Evolutionary conservation across 495 filamentous ascomycete genomes (phyloP), one percentile per base, ranked within the genome.

Genomic region (Penicillium silybi): DNA sequence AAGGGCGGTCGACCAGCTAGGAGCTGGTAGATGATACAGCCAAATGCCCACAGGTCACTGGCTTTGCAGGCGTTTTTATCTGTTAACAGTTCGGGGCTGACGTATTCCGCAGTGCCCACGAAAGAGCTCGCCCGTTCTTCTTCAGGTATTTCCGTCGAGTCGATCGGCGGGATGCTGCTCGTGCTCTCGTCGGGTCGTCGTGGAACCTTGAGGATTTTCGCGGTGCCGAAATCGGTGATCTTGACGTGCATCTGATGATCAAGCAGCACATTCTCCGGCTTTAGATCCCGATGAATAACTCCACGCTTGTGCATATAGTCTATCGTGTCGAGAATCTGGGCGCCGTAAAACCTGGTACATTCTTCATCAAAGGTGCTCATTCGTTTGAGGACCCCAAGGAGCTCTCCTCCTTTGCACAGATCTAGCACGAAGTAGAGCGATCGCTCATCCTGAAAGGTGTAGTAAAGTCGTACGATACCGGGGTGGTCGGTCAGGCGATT

Each of bases 11-110:
- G 82, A 15, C 95, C 95, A 23, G 88, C 88, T 32, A 99, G 73
- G 26, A 99, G 79, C 70, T 99, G 95, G 67, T 96, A 99, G 51
- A 99, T 86, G 54, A 99, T 99, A 69, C 95, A 99, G n/a, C 95
- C 95, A 75, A 97, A 97, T 3, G 95, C 95, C 95, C 95, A 99
- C 27, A 99, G 70, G 66, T 99, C 95, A 62, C 92, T 96, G 18
- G 95, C 90, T 72, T 97, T 99, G 74, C 95, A 96, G 9, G 92
- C 93, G 56, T 90, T 91, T 74, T 97, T 97, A 55, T 96, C 89
- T 2, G 86, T 95, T 54, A 99, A 76, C 26, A 99, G 78, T 60
- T 99, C 95, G 0, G 95, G 95, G 59, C 91, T 96, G 56, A 99
- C 95, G 63, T 99, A 99, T 66, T 99, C 95, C 1, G 95, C 95